phyloP scores from a whole-genome alignment of 2,329 filamentous ascomycete genomes.

The Alternaria dauci region DNA sequence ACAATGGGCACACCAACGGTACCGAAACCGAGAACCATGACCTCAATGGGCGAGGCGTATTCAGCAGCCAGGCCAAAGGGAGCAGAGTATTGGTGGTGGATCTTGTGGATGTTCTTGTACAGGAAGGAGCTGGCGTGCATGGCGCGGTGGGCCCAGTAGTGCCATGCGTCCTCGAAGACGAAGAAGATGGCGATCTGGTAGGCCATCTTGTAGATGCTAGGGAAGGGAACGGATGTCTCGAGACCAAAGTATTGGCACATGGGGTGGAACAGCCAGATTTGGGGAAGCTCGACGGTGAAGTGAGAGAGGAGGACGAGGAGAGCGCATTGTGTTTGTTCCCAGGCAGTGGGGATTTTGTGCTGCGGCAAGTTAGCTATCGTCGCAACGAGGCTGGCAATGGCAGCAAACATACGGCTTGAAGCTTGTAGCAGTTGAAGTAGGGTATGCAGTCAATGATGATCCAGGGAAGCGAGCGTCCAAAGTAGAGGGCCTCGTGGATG shows the following conservation, averaged over 20 bases:
- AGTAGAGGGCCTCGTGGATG: constrained; percentile 95
- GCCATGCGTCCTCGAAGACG: constrained; percentile 94
- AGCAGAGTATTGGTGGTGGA: constrained; percentile 98
- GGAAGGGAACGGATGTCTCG: constrained; percentile 88
- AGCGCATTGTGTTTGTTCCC: constrained; percentile 95
- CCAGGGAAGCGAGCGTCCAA: constrained; percentile 89
- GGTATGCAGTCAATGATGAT: constrained; percentile 90
- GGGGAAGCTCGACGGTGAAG: constrained; percentile 96
- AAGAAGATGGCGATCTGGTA: constrained; percentile 95
- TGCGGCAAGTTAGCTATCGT: constrained; percentile 43
- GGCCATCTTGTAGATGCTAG: constrained; percentile 82
- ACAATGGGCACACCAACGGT: constrained; percentile 83
- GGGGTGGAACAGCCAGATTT: constrained; percentile 99
- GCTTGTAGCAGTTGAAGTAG: constrained; percentile 91
- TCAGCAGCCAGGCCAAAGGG: constrained; percentile 96
- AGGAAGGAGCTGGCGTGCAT: constrained; percentile 89
- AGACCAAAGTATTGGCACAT: constrained; percentile 93
- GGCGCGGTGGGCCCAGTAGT: constrained; percentile 94
- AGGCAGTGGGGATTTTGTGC: constrained; percentile 88
- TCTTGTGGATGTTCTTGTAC: constrained; percentile 97
- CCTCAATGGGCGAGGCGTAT: constrained; percentile 97
- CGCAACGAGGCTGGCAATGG: neutral
- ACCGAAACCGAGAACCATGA: constrained; percentile 91
- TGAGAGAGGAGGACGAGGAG: constrained; percentile 91
- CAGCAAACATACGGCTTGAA: constrained; percentile 75